These are phyloP conservation scores for Rhodamnia rubescens DNA, from an alignment of 345 rosid species.

Conservation along the genomic window DNA sequence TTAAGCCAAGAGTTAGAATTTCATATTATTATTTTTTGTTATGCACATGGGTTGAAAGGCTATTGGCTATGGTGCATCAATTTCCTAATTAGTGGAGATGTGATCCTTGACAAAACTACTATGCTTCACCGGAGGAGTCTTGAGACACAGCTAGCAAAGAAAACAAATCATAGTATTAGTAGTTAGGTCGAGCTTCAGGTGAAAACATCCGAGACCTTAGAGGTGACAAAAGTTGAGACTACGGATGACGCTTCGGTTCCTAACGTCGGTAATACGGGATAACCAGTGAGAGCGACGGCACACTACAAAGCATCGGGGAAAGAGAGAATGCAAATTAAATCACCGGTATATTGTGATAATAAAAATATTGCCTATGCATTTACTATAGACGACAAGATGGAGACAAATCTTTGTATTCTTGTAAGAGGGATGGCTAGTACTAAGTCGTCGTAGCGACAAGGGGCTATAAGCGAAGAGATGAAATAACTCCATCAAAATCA, in stretches of 20 bases:
- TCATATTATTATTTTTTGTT: background rate
- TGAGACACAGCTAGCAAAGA: background rate
- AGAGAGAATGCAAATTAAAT: background rate
- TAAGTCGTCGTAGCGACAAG: too few species aligned
- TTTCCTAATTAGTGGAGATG: background rate
- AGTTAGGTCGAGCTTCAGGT: background rate
- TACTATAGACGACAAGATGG: background rate
- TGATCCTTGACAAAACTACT: background rate
- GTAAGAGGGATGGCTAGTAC: too few species aligned
- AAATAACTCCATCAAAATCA: too few species aligned
- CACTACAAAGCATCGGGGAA: background rate
- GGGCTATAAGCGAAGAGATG: too few species aligned
- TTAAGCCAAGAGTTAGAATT: background rate
- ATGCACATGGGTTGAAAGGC: background rate
- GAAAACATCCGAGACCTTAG: background rate
- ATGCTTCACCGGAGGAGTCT: background rate
- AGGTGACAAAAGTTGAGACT: background rate
- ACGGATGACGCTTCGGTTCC: background rate
- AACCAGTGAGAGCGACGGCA: background rate
- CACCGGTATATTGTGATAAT: background rate
- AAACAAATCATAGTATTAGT: background rate
- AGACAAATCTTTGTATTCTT: background rate
- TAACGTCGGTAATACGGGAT: background rate
- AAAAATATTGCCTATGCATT: background rate
- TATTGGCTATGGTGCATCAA: accelerated